phyloP scores from a whole-genome alignment of 169 alveolate species.

The Blepharisma undulans region DNA sequence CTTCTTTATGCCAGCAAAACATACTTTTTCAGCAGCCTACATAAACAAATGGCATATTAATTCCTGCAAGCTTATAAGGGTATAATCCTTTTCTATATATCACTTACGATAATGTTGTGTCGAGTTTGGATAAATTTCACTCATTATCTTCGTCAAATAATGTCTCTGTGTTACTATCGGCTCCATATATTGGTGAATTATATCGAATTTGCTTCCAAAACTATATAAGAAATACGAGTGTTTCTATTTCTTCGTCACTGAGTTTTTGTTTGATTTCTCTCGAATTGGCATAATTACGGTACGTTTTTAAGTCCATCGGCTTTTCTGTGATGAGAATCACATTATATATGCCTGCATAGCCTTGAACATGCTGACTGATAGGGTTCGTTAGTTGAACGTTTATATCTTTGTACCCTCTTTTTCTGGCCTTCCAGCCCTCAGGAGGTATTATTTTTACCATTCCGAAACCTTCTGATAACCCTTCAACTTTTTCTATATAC shows the following conservation, averaged over 20 bases:
- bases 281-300: neutral
- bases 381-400: neutral
- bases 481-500: constrained; percentile 5
- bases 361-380: constrained; percentile 11
- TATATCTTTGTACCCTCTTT: constrained; percentile 29
- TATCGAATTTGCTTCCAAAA: constrained; percentile 74
- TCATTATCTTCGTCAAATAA: constrained; percentile 60
- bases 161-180: constrained; percentile 56
- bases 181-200: constrained; percentile 80
- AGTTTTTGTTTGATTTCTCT: neutral
- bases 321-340: constrained; percentile 14
- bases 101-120: constrained; percentile 45
- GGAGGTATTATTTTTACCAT: constrained; percentile 42
- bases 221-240: constrained; percentile 37
- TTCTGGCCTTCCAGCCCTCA: constrained; percentile 19
- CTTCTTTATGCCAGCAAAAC: constrained; percentile 97
- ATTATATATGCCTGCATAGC: constrained; percentile 25
- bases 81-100: neutral
- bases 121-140: constrained; percentile 67
- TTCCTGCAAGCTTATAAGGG: constrained; percentile 85
- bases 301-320: constrained; percentile 16
- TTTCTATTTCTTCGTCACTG: neutral
- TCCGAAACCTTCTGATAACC: constrained; percentile 6
- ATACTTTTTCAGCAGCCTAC: constrained; percentile 92
- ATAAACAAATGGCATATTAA: constrained; percentile 92